phyloP scores from a whole-genome alignment of 441 rosid genomes.

The Theobroma grandiflorum region DNA sequence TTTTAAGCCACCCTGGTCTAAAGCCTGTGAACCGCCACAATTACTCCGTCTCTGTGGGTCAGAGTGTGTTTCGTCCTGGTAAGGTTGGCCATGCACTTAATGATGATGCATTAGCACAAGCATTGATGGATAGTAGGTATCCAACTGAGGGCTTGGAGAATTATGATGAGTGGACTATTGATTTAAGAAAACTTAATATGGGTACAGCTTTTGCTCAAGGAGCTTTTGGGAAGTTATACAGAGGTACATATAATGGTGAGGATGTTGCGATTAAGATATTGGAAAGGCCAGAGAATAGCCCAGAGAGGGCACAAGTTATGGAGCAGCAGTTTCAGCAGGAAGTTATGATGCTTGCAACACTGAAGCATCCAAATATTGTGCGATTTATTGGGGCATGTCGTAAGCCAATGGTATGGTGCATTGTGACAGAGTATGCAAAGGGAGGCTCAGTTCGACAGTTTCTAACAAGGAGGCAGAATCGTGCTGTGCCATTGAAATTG shows the following conservation, averaged over 20 bases:
- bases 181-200: constrained; percentile 88
- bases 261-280: constrained; percentile 92
- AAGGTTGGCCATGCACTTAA: constrained; percentile 76
- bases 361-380: constrained; percentile 90
- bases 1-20: constrained; percentile 82
- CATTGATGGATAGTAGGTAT: constrained; percentile 71
- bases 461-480: constrained; percentile 76
- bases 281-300: constrained; percentile 81
- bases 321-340: constrained; percentile 99
- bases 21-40: constrained; percentile 60
- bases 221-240: constrained; percentile 92
- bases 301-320: constrained; percentile 77
- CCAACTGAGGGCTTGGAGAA: constrained; percentile 71
- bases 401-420: constrained; percentile 95
- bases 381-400: constrained; percentile 92
- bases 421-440: constrained; percentile 94
- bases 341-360: constrained; percentile 89
- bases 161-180: constrained; percentile 93
- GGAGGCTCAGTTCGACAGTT: constrained; percentile 97
- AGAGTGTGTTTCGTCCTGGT: constrained; percentile 79
- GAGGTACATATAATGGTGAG: constrained; percentile 92
- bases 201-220: constrained; percentile 97
- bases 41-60: constrained; percentile 63
- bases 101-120: constrained; percentile 86
- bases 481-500: constrained; percentile 82